Evolutionary conservation across 768 basidiomycete species (phyloP), one percentile per base, ranked within the genome.

Genomic region (Hemileccinum impolitum): DNA sequence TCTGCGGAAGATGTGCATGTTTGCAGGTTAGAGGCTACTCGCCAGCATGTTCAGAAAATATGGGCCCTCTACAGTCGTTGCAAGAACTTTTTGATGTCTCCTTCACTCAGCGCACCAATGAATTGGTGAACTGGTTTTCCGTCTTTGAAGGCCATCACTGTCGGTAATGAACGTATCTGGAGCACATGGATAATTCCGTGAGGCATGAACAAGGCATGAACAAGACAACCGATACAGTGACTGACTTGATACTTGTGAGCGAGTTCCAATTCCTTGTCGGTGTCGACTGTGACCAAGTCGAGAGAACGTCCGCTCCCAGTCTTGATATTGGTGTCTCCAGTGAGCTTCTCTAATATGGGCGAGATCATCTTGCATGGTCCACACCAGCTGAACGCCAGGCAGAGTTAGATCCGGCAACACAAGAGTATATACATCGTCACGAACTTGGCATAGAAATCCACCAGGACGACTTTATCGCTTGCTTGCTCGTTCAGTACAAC

Each of bases 371-470:
- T 84, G 71, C 89, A 92, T 34, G 89, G 89, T 7, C 75, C 70
- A 55, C 89, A 91, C 90, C 89, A 91, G 52, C 89, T 90, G 48
- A 28, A 32, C 5, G 38, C 42, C 32, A 47, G 10, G 25, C 12
- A 18, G 19, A 4, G 38, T 57, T 43, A 57, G 58, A 19, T 12
- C 17, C 15, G 28, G 28, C 23, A 44, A 31, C 35, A 12, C 19
- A 21, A 40, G 28, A 42, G 39, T 30, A 53, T 34, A 10, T 11
- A 54, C 26, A 28, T 30, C 23, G n/a, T 38, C 21, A 73, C 82
- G 40, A 57, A 89, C 88, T 88, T 80, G 40, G 89, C 88, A 62
- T 89, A 85, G 56, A 90, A 90, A 56, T 90, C 88, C 19, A 88
- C 87, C 6, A 90, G 68, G 36, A 85, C 77, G 21, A 86, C 66